Conservation (phyloP, 768 basidiomycete genomes). For the Termitomyces titanicus region DNA sequence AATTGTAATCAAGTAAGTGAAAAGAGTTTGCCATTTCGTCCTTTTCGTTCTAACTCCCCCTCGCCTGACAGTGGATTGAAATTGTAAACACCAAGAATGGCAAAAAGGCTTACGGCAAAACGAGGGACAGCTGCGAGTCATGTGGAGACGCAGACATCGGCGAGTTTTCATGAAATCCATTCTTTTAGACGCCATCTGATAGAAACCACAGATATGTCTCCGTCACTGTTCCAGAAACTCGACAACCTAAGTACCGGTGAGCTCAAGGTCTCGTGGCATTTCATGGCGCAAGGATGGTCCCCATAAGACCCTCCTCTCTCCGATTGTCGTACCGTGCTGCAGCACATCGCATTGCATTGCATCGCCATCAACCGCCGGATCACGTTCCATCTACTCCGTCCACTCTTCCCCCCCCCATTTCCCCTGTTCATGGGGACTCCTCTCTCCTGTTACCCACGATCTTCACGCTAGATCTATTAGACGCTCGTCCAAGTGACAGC, state of each 20-base stretch:
- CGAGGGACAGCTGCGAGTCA: conserved; percentile 55
- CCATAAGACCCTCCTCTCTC: conserved; percentile 27
- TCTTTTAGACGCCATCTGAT: not conserved
- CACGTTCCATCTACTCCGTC: not conserved
- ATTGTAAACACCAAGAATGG: conserved; percentile 59
- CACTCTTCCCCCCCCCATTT: not conserved
- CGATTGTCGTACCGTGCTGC: too few species aligned
- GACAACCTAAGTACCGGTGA: conserved; percentile 44
- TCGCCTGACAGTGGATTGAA: conserved; percentile 45
- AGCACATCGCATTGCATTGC: not conserved
- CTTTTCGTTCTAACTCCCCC: conserved; percentile 8
- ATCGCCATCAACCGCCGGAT: conserved; percentile 6
- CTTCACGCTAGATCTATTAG: conserved; percentile 5
- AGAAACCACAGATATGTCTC: conserved; percentile 58
- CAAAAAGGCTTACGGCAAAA: conserved; percentile 42
- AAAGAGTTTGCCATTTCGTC: not conserved
- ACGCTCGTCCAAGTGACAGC: conserved; percentile 10
- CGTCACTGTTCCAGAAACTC: conserved; percentile 52
- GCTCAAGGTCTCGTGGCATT: conserved; percentile 57
- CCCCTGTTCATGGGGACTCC: not conserved
- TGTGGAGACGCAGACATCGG: conserved; percentile 56
- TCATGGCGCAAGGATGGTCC: conserved; percentile 43
- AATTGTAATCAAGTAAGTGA: conserved; percentile 59
- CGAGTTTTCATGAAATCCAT: conserved; percentile 16
- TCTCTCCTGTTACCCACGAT: not conserved